Conservation (phyloP, 306 rosid species). For the Notholithocarpus densiflorus region DNA sequence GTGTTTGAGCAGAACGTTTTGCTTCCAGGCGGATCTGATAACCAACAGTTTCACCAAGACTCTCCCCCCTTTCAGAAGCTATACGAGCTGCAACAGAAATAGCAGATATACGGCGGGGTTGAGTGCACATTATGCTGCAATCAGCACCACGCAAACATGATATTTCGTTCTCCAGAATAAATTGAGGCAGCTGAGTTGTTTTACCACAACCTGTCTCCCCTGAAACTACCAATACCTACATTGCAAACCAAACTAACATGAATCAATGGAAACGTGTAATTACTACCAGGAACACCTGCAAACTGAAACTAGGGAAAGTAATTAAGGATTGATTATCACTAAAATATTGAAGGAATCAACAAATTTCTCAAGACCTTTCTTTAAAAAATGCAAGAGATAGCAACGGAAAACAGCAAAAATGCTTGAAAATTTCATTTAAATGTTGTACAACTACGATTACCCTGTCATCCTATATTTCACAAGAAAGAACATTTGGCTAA, state of each 20-base stretch:
- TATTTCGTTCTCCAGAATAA: conserved; percentile 84
- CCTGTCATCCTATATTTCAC: neutral
- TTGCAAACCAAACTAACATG: conserved; percentile 20
- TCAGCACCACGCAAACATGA: conserved; percentile 66
- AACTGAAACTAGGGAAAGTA: neutral
- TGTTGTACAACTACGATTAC: neutral
- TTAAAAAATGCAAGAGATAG: neutral
- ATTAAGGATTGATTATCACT: neutral
- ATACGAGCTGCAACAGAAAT: conserved; percentile 94
- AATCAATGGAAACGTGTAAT: neutral
- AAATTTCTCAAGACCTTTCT: neutral
- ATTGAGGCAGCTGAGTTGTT: conserved; percentile 93
- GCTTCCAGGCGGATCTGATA: conserved; percentile 95
- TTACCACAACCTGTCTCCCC: conserved; percentile 99
- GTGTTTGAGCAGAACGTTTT: conserved; percentile 73
- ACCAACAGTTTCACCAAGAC: conserved; percentile 86
- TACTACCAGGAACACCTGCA: conserved; percentile 6
- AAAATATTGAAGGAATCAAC: neutral
- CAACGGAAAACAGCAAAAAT: neutral
- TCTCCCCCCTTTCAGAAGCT: conserved; percentile 88
- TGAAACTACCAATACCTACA: conserved; percentile 91
- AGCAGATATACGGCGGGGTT: conserved; percentile 98
- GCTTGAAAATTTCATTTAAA: neutral
- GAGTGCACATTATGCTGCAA: conserved; percentile 88
- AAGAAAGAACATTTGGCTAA: neutral